Evolutionary conservation across 768 basidiomycete genomes (phyloP).

Genomic region (Porphyrellus cyaneotinctus): DNA sequence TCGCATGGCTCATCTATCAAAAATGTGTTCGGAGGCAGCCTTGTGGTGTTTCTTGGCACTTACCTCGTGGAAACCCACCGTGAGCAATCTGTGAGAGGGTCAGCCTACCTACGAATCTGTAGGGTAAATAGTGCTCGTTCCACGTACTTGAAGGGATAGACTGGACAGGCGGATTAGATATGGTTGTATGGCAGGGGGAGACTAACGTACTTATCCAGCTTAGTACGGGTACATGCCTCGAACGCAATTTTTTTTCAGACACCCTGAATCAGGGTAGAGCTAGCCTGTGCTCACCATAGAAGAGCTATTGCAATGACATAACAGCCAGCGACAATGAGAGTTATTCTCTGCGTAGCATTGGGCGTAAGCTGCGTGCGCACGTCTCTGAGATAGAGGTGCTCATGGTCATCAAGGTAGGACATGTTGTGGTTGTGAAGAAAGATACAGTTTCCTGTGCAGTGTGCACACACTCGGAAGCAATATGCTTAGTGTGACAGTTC

Average conservation of each 20-base stretch:
- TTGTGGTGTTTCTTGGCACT: slow-evolving; percentile 8
- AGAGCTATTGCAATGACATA: slow-evolving; percentile 77
- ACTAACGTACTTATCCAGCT: slow-evolving; percentile 73
- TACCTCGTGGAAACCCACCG: slow-evolving; percentile 88
- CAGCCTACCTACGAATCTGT: slow-evolving; percentile 6
- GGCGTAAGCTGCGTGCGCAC: slow-evolving; percentile 47
- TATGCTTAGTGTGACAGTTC: no score
- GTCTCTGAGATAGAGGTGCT: slow-evolving; percentile 26
- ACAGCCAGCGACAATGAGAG: slow-evolving; percentile 73
- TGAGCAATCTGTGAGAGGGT: slow-evolving; percentile 54
- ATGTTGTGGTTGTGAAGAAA: slow-evolving; percentile 28
- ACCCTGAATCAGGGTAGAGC: background rate
- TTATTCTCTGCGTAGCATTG: slow-evolving; percentile 66
- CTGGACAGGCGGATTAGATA: slow-evolving; percentile 35
- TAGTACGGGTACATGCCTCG: slow-evolving; percentile 75
- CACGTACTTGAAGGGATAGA: slow-evolving; percentile 88
- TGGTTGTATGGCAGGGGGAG: background rate
- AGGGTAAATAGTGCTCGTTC: background rate
- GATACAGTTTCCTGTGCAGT: slow-evolving; percentile 2
- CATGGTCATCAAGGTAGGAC: slow-evolving; percentile 22
- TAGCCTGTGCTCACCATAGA: slow-evolving; percentile 54
- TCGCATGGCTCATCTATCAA: slow-evolving; percentile 78
- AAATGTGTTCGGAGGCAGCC: background rate
- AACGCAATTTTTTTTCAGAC: slow-evolving; percentile 5
- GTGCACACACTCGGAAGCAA: no score